These are phyloP conservation scores for Ochetophila trinervis DNA, from an alignment of 306 rosid genomes.

Conservation along the genomic window DNA sequence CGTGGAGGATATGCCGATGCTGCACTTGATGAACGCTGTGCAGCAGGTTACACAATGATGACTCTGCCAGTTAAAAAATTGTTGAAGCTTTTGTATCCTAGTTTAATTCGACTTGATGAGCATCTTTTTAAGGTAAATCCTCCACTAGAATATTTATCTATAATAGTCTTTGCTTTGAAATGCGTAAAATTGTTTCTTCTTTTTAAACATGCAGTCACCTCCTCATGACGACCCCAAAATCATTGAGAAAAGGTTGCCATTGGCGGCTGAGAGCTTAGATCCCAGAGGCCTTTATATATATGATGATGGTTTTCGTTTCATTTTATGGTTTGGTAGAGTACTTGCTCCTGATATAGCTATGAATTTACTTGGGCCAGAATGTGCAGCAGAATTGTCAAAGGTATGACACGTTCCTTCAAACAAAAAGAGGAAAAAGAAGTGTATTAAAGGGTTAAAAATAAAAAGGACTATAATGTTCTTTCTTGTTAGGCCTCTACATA, in stretches of 20 bases:
- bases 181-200: slow-evolving; percentile 28
- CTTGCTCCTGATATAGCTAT: slow-evolving; percentile 91
- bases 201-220: slow-evolving; percentile 45
- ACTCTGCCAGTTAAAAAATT: slow-evolving; percentile 69
- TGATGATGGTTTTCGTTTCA: slow-evolving; percentile 80
- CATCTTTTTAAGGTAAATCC: slow-evolving; percentile 65
- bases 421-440: neutral
- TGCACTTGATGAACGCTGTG: slow-evolving; percentile 84
- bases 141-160: slow-evolving; percentile 13
- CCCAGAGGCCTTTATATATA: slow-evolving; percentile 79
- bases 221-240: slow-evolving; percentile 46
- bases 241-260: slow-evolving; percentile 70
- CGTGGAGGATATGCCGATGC: slow-evolving; percentile 91
- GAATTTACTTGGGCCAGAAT: slow-evolving; percentile 83
- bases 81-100: slow-evolving; percentile 87
- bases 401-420: slow-evolving; percentile 38
- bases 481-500: no score
- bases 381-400: slow-evolving; percentile 94
- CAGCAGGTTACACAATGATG: slow-evolving; percentile 84
- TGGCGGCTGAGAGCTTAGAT: slow-evolving; percentile 80
- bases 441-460: neutral
- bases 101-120: slow-evolving; percentile 76
- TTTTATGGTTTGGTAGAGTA: slow-evolving; percentile 89
- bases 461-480: neutral
- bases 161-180: slow-evolving; percentile 4